phyloP scores from a whole-genome alignment of 2,329 filamentous ascomycete genomes.

The Monosporascus sp. region DNA sequence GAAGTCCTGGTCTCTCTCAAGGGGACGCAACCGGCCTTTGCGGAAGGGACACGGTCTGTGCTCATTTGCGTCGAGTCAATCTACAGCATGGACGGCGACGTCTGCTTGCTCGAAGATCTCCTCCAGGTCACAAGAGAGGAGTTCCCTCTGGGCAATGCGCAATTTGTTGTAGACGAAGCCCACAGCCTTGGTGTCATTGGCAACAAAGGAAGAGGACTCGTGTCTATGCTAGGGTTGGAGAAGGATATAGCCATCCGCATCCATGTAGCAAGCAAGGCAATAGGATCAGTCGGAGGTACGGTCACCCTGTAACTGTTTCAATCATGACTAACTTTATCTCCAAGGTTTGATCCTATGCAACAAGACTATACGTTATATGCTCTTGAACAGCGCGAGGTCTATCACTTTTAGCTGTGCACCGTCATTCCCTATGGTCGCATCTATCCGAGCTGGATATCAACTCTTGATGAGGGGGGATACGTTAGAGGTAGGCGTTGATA shows the following conservation, averaged over 20 bases:
- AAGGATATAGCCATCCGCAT: no score
- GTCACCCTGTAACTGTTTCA: no score
- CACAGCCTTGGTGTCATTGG: slow-evolving; percentile 62
- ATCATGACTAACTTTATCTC: no score
- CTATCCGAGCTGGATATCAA: slow-evolving; percentile 30
- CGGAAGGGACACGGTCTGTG: slow-evolving; percentile 28
- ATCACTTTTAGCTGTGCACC: slow-evolving; percentile 41
- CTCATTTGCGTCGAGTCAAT: slow-evolving; percentile 66
- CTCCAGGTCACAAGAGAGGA: slow-evolving; percentile 50
- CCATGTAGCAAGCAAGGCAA: no score
- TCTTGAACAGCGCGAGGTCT: slow-evolving; percentile 26
- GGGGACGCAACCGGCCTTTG: no score
- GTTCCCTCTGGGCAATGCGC: slow-evolving; percentile 53
- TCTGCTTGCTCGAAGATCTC: slow-evolving; percentile 59
- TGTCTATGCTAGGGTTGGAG: slow-evolving; percentile 49
- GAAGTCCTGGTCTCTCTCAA: slow-evolving; percentile 22
- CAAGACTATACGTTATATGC: slow-evolving; percentile 5
- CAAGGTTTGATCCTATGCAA: slow-evolving; percentile 18
- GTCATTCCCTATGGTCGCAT: slow-evolving; percentile 34
- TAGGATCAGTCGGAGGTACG: slow-evolving; percentile 8
- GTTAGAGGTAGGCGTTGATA: slow-evolving; percentile 10
- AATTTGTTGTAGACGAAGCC: slow-evolving; percentile 64
- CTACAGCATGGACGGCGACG: slow-evolving; percentile 82
- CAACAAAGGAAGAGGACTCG: slow-evolving; percentile 49
- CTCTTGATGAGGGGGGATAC: slow-evolving; percentile 30